Base-by-base conservation (phyloP, 208 protist genomes). In the Leishmania braziliensis region DNA sequence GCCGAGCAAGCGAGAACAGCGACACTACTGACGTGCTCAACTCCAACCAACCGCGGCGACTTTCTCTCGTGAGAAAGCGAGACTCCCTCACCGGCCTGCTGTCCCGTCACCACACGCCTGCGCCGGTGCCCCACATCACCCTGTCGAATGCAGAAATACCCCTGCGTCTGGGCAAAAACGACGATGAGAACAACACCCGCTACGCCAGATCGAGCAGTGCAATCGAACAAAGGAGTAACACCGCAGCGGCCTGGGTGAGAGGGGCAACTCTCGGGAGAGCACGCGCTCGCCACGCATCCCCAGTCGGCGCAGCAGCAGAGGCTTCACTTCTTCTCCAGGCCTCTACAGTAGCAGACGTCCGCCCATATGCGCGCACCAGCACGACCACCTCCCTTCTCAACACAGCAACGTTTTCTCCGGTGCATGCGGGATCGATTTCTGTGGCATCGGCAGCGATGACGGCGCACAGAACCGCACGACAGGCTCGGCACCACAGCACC, bases 11-110 rank as follows among this genome's bases (percentile, higher is more conserved):
- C 50, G 56, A 56, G 26, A n/a, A 70, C 46, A 77, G 69, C 70
- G 75, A 77, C 48, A 54, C 70, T 65, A 48, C 48, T 14, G 66
- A 18, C 29, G n/a, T 74, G 3, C 76, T 84, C 68, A 80, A 65
- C 81, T 80, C 81, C 60, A 84, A 84, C 76, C 26, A 60, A 46
- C 81, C 81, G 1, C 75, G 77, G n/a, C 48, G 54, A 43, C 81
- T 77, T 33, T 26, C 66, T 10, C 8, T 53, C 3, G 12, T 48
- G 23, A 78, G 56, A 26, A 66, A 53, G 33, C 51, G 33, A 14
- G 33, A 23, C 10, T 51, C 29, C 36, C n/a, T 23, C 39, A 53
- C 54, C 29, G 5, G 16, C 56, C 23, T 12, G 33, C 20, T 43
- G 5, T 66, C 12, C 29, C 54, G n/a, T 39, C 18, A 36, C 26